A percentile compares a stretch with the other conserved stretches of the same genome.
These are phyloP conservation scores for Geranomyces michiganensis DNA, from an alignment of 192 early-diverging fungal species.

Conservation along the genomic window DNA sequence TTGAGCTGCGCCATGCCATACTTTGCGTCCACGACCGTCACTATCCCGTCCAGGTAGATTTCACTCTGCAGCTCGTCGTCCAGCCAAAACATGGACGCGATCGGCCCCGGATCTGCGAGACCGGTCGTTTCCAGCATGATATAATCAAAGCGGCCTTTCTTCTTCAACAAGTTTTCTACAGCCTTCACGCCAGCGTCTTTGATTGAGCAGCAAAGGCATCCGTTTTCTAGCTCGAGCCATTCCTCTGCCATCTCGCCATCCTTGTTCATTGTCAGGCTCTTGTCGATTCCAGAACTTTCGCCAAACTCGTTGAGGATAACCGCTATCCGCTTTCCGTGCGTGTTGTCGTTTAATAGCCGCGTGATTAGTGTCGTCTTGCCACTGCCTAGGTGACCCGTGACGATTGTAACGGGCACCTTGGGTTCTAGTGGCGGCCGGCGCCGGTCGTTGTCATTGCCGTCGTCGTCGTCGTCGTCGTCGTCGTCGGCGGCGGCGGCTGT, in stretches of 20 bases:
- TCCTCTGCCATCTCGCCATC: slow-evolving; percentile 87
- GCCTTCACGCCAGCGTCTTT: slow-evolving; percentile 96
- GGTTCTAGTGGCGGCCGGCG: not conserved
- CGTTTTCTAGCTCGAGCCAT: slow-evolving; percentile 97
- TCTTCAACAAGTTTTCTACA: slow-evolving; percentile 90
- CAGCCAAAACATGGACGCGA: slow-evolving; percentile 96
- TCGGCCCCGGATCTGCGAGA: slow-evolving; percentile 77
- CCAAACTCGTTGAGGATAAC: slow-evolving; percentile 99
- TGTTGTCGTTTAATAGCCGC: slow-evolving; percentile 45
- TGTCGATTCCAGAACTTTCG: slow-evolving; percentile 91
- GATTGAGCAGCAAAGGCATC: slow-evolving; percentile 94
- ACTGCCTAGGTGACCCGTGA: slow-evolving; percentile 66
- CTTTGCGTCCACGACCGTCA: slow-evolving; percentile 84
- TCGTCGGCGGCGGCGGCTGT: too few relatives aligned
- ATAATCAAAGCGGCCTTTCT: slow-evolving; percentile 92
- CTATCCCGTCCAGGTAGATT: slow-evolving; percentile 88
- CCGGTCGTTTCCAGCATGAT: slow-evolving; percentile 96
- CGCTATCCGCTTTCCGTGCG: slow-evolving; percentile 94
- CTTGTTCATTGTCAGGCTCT: slow-evolving; percentile 79
- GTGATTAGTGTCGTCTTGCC: slow-evolving; percentile 95
- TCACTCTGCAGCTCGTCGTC: slow-evolving; percentile 91
- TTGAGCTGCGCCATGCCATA: slow-evolving; percentile 47
- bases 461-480: not conserved
- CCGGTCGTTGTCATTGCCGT: too few relatives aligned
- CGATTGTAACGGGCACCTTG: slow-evolving; percentile 62